Percentiles rank a stretch among this genome's conserved stretches.
Conservation (phyloP, 306 rosid genomes). For the Adenanthera pavonina region DNA sequence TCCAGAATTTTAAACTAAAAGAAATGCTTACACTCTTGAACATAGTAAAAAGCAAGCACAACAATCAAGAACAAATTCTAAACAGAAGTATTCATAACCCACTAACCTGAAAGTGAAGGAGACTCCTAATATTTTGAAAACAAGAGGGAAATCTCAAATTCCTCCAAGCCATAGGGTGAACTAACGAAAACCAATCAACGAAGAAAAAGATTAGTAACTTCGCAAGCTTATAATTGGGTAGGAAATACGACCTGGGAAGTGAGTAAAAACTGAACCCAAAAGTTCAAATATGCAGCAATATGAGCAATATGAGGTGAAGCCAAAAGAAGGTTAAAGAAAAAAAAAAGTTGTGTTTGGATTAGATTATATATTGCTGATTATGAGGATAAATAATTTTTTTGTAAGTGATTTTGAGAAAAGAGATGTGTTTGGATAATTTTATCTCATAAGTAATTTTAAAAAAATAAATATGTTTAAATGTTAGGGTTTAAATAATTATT, state of each 20-base stretch:
- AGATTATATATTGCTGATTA: no score
- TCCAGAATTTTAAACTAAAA: no score
- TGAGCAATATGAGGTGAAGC: not conserved
- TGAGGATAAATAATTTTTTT: no score
- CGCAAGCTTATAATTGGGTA: not conserved
- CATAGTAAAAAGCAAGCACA: not conserved
- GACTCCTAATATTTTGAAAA: slow-evolving; percentile 44
- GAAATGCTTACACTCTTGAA: not conserved
- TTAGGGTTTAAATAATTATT: no score
- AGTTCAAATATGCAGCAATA: slow-evolving; percentile 1
- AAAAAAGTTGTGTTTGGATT: no score
- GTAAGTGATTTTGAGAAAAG: no score
- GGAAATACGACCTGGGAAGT: not conserved
- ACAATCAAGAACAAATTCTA: not conserved
- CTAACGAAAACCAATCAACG: slow-evolving; percentile 30
- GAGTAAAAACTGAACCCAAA: not conserved
- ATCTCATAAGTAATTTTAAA: no score
- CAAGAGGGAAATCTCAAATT: slow-evolving; percentile 58
- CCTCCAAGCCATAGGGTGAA: slow-evolving; percentile 61
- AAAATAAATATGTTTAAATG: no score
- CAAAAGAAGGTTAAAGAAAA: not conserved
- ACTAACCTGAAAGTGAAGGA: slow-evolving; percentile 64
- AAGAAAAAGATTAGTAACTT: not conserved
- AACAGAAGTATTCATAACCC: slow-evolving; percentile 6
- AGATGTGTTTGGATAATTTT: no score